Conservation (phyloP, 208 protist genomes). For the Leptomonas seymouri region DNA sequence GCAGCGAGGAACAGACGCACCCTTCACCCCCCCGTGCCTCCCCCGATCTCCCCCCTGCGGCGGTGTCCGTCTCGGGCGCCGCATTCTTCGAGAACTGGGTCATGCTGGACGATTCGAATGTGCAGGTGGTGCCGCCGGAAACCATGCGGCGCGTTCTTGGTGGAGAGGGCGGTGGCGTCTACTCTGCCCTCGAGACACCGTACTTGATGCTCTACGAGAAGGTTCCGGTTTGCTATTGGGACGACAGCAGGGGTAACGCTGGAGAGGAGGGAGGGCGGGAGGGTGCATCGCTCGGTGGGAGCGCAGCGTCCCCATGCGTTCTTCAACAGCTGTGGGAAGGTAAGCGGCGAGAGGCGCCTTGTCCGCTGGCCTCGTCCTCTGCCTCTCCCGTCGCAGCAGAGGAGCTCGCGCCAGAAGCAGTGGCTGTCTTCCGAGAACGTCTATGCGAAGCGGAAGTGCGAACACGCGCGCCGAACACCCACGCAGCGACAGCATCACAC, state of each 20-base stretch:
- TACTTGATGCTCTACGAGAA: conserved; percentile 71
- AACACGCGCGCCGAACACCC: not conserved
- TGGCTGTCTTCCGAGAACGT: conserved; percentile 1
- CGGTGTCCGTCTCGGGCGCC: conserved; percentile 16
- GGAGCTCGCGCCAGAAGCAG: conserved; percentile 5
- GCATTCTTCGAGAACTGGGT: conserved; percentile 44
- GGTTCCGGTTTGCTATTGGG: conserved; percentile 13
- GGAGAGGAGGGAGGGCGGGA: not conserved
- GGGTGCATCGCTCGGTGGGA: not conserved
- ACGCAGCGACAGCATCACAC: not conserved
- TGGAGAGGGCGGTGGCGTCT: conserved; percentile 42
- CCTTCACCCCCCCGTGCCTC: conserved; percentile 5
- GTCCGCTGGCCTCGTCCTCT: too few species aligned
- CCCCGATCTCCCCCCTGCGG: not conserved
- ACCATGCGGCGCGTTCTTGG: conserved; percentile 37
- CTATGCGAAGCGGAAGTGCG: conserved; percentile 7
- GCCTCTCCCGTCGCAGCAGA: not conserved
- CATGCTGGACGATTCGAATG: conserved; percentile 63
- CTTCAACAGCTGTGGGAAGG: conserved; percentile 8
- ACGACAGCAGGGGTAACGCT: not conserved
- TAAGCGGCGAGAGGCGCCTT: not conserved
- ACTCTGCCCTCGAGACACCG: conserved; percentile 52
- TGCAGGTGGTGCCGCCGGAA: conserved; percentile 29
- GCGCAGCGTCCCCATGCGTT: not conserved
- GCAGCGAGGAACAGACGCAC: not conserved